Evolutionary conservation across 2,329 filamentous ascomycete genomes (phyloP).

Genomic region (Penicillium sp.): DNA sequence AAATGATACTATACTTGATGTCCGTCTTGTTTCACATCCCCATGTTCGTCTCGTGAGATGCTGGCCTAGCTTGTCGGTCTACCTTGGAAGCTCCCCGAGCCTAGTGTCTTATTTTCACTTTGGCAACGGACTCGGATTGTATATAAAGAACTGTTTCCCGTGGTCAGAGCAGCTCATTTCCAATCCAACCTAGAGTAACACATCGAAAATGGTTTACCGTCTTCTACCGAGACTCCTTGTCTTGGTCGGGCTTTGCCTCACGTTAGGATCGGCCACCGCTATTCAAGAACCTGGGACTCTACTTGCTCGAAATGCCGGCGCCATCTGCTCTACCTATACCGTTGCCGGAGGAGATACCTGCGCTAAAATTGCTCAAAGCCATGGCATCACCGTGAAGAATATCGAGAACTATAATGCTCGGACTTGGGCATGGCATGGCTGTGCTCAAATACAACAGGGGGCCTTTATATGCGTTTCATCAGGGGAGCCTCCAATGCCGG

Average conservation of each 20-base stretch:
- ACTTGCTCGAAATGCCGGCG: slow-evolving; percentile 1
- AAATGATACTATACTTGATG: background rate
- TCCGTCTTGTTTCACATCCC: background rate
- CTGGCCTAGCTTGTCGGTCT: background rate
- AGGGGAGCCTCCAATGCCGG: slow-evolving; percentile 51
- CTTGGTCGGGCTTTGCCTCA: background rate
- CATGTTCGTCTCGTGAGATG: background rate
- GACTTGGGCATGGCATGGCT: slow-evolving; percentile 55
- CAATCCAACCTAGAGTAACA: background rate
- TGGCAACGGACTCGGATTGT: background rate
- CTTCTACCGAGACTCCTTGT: background rate
- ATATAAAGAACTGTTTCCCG: background rate
- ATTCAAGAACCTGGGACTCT: background rate
- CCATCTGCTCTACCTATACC: slow-evolving; percentile 44
- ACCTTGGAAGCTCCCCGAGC: background rate
- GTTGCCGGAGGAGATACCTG: slow-evolving; percentile 47
- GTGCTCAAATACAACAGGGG: slow-evolving; percentile 40
- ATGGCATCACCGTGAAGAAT: slow-evolving; percentile 47
- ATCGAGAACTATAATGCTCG: slow-evolving; percentile 52
- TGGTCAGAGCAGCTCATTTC: background rate
- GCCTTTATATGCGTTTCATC: slow-evolving; percentile 49
- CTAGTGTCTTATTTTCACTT: background rate
- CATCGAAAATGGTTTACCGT: background rate
- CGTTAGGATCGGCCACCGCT: background rate
- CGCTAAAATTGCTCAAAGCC: slow-evolving; percentile 37